Conservation (phyloP, 306 rosid genomes). For the Erythrophleum fordii region DNA sequence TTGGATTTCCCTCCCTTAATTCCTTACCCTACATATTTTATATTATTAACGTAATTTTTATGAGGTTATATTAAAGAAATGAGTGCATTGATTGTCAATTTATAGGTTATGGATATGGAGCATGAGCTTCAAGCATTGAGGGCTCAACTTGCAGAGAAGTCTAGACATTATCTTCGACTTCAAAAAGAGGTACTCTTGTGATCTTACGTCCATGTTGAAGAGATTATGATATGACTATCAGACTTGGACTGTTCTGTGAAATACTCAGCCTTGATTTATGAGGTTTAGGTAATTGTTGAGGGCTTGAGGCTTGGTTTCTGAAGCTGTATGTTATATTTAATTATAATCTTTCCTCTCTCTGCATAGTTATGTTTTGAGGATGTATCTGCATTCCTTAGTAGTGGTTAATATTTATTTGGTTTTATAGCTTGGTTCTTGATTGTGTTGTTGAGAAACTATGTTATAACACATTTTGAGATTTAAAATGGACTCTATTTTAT, state of each 20-base stretch:
- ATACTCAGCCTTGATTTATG: background rate
- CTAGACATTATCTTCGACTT: conserved; percentile 75
- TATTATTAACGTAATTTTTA: conserved; percentile 3
- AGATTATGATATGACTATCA: conserved; percentile 11
- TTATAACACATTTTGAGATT: background rate
- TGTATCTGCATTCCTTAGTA: background rate
- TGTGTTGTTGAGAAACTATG: conserved; percentile 12
- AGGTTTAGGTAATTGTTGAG: background rate
- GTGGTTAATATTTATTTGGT: background rate
- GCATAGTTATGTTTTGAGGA: background rate
- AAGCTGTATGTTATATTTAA: background rate
- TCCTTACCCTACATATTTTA: conserved; percentile 13
- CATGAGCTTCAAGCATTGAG: conserved; percentile 91
- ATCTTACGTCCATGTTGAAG: conserved; percentile 25
- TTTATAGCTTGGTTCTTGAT: background rate
- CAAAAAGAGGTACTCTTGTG: conserved; percentile 70
- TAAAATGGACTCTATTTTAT: background rate
- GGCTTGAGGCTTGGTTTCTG: background rate
- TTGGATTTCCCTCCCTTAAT: conserved; percentile 2
- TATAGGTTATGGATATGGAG: conserved; percentile 97
- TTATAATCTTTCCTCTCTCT: background rate
- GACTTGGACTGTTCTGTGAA: background rate
- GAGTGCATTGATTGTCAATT: conserved; percentile 23
- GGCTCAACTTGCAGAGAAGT: conserved; percentile 78
- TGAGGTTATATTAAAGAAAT: conserved; percentile 9